phyloP scores from a whole-genome alignment of 2,329 filamentous ascomycete genomes.

The Fonsecaea pedrosoi region DNA sequence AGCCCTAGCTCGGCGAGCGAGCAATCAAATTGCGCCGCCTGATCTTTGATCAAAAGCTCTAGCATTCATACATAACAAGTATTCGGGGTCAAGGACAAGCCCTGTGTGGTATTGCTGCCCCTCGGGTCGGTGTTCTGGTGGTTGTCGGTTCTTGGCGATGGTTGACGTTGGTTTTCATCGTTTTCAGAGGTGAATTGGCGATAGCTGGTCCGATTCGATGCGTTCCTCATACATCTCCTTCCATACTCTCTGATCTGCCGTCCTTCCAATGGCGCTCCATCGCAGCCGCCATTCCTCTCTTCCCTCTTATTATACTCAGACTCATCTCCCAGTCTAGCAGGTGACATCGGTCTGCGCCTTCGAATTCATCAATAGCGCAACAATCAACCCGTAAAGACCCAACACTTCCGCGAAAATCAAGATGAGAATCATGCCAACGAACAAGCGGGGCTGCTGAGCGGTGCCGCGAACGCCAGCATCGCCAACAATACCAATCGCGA shows the following conservation, averaged over 20 bases:
- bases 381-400: constrained; percentile 99
- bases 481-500: constrained; percentile 83
- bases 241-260: constrained; percentile 4
- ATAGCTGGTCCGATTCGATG: not conserved
- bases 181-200: not conserved
- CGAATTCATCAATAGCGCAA: constrained; percentile 99
- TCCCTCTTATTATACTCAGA: not conserved
- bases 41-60: constrained; percentile 18
- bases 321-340: constrained; percentile 58
- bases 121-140: constrained; percentile 3
- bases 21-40: constrained; percentile 19
- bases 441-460: constrained; percentile 56
- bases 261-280: constrained; percentile 27
- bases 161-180: constrained; percentile 6
- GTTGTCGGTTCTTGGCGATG: constrained; percentile 10
- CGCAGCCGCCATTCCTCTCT: constrained; percentile 29
- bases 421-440: constrained; percentile 98
- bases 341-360: constrained; percentile 72
- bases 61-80: constrained; percentile 25
- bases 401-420: constrained; percentile 99
- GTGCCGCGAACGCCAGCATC: constrained; percentile 61
- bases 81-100: constrained; percentile 10
- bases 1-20: constrained; percentile 6
- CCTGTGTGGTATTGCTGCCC: not conserved
- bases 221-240: not conserved